phyloP scores from a whole-genome alignment of 768 basidiomycete genomes.

The Leccinellum rugosiceps region DNA sequence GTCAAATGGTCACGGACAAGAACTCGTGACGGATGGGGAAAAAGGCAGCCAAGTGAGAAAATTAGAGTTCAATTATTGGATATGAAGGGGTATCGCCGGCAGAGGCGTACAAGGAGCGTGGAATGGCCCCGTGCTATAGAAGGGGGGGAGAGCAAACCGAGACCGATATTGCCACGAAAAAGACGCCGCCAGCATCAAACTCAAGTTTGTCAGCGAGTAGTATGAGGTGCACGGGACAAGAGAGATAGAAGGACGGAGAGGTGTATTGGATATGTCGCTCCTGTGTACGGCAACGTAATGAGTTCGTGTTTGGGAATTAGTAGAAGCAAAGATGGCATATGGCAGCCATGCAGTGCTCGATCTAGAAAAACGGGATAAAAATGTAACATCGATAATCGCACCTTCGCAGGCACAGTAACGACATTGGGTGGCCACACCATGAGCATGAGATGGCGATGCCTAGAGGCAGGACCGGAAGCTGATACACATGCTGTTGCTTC shows the following conservation, averaged over 20 bases:
- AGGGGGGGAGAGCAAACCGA: neutral
- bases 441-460: slow-evolving; percentile 22
- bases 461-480: slow-evolving; percentile 25
- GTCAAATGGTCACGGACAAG: neutral
- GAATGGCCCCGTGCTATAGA: slow-evolving; percentile 6
- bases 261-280: neutral
- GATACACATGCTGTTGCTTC: slow-evolving; percentile 25
- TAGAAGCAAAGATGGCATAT: slow-evolving; percentile 23
- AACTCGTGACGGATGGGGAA: slow-evolving; percentile 4
- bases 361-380: slow-evolving; percentile 12
- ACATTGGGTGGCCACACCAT: slow-evolving; percentile 5
- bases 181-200: slow-evolving; percentile 12
- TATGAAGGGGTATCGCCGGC: slow-evolving; percentile 19
- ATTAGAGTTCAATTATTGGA: slow-evolving; percentile 27
- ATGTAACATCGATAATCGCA: slow-evolving; percentile 12
- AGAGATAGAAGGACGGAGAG: slow-evolving; percentile 12
- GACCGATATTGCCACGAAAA: neutral
- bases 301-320: slow-evolving; percentile 15
- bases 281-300: slow-evolving; percentile 25
- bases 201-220: slow-evolving; percentile 15
- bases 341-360: slow-evolving; percentile 17
- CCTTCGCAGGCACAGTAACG: slow-evolving; percentile 14
- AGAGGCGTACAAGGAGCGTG: slow-evolving; percentile 8
- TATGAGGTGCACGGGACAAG: neutral
- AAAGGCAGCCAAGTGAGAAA: neutral